Evolutionary conservation across 1,284 basidiomycete species (phyloP), one percentile per base, ranked within the genome.

Genomic region (Cryptococcus floricola): DNA sequence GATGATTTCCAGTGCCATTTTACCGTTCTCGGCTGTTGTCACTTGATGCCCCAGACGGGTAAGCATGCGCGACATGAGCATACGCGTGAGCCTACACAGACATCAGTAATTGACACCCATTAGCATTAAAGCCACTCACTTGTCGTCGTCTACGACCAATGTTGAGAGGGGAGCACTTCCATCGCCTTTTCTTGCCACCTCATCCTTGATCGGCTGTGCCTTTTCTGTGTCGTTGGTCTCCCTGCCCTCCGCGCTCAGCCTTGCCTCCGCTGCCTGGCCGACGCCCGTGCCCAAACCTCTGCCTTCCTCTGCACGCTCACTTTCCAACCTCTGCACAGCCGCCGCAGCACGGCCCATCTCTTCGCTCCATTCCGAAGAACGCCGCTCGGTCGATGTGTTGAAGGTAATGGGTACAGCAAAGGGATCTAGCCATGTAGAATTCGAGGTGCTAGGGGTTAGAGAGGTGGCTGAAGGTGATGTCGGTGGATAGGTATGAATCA

Each of bases 11-110:
- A 93, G 77, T 6, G 90, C 91, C 31, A 87, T 77, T 68, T 86
- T 84, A 5, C 91, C 91, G 66, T 95, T 92, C 75, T 93, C 89
- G n/a, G 92, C 91, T 5, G 84, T 85, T 3, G 82, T 80, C 18
- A 93, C 89, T 44, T 76, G 73, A 74, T 89, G 91, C 1, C 91
- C 90, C 4, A 94, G 77, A 16, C 89, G 81, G 19, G 83, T 83
- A 53, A 94, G 80, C 78, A 91, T 85, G 39, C 90, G 81, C 48
- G 82, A 83, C 91, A 94, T 93, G 58, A 93, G 79, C 59, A 81
- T 85, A 48, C 90, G 83, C 41, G 91, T 93, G 54, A 93, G 76
- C 27, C 81, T 80, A 73, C 89, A 51, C 39, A 47, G 39, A 41
- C 47, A 49, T 48, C 25, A 13, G 16, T 6, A 1, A 18, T 41